Base-by-base conservation (phyloP, 495 filamentous ascomycete species). In the Neurospora sp. region DNA sequence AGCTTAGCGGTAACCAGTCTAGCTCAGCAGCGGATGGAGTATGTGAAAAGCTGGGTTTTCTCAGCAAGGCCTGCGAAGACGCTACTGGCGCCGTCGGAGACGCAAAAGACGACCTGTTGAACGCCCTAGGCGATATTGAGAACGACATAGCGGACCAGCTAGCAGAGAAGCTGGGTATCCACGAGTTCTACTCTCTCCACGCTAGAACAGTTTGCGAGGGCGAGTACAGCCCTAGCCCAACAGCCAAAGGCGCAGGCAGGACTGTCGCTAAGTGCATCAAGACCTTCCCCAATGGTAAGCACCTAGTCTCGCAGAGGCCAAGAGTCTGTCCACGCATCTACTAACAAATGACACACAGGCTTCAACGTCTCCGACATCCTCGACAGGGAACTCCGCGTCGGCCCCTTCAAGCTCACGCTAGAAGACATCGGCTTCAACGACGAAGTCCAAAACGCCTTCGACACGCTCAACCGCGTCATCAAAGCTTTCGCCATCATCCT, bases 171-270 rank as follows among this genome's bases (percentile, higher is more conserved):
- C 83, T 90, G 6, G 88, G 88, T 16, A 85, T 92, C 70, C 84
- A 88, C n/a, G 85, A 92, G 75, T 96, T 91, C 82, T 95, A 95
- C 81, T 89, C 89, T 48, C 77, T 90, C 27, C 91, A 95, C 76
- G 77, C 93, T 70, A 87, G 93, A 81, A 85, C 89, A 72, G 87
- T 90, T 77, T 95, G 93, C 75, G 79, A 88, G 74, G 92, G 93
- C 48, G 77, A 84, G 77, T 89, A 86, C 83, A 78, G 78, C 27
- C 88, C 88, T 1, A 84, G 85, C 73, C 84, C 83, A 9, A 90
- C 89, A 2, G 77, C 83, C 16, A 73, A 81, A 9, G 77, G 79
- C 5, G 81, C 85, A 5, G 76, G 78, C 69, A 85, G 86, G 75
- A 90, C 92, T 74, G 83, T 91, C n/a, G 90, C 87, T 1, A 78